Evolutionary conservation across 805 yeast genomes (phyloP), one percentile per base, ranked within the genome.

Genomic region (Ogataea methylovora): DNA sequence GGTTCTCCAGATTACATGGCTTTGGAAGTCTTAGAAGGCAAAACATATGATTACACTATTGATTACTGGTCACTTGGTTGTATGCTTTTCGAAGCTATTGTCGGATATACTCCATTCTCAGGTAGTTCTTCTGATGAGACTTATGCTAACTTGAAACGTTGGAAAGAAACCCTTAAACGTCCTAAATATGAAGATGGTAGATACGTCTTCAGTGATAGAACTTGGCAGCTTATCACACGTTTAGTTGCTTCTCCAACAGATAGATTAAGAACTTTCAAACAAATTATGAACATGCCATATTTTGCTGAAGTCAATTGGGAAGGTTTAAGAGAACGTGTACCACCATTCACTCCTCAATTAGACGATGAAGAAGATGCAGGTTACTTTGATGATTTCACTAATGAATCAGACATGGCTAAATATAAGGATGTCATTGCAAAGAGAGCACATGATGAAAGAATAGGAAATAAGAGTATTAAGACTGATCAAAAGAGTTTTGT

Each of bases 1-100:
- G 99, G 99, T 1, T 84, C 95, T 5, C 99, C 99, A 1, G 99
- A 92, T 59, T 92, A 92, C 55, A 92, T 92, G 99, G 98, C 99
- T 1, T 68, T 92, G 33, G 99, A 92, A 58, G 97, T 92, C 10
- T 72, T 92, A 35, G 94, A 86, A 58, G 98, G 98, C 7, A 83
- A 82, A 52, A 77, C 79, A 38, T 92, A 92, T 58, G 96, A 92
- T 54, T 88, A 81, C 56, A 90, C 98, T 12, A 94, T 94, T 38
- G 99, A 92, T 64, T 92, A 92, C 58, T 92, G 99, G 99, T 88
- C 97, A 0, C 67, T 92, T 38, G 99, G 98, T 4, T 92, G 98
- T 61, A 92, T 92, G 80, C 66, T 92, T 26, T 92, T 90, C 56
- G 99, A 92, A 61, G 84, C 96, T 30, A 73, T 92, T 37, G 92